phyloP scores from a whole-genome alignment of 2,329 filamentous ascomycete species.

The Xylariaceae sp. region DNA sequence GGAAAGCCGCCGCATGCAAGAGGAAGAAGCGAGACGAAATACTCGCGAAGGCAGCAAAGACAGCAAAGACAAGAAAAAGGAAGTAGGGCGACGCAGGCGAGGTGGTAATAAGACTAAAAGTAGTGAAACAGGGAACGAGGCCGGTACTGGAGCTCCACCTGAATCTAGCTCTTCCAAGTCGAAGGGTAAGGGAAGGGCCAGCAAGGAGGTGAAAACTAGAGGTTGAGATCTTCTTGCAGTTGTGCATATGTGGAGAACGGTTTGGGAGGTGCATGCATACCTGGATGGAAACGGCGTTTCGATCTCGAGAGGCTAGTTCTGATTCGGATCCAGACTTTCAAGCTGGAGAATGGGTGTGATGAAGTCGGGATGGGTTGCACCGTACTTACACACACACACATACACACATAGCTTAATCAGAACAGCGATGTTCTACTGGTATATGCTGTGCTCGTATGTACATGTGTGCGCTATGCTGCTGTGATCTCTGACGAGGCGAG shows the following conservation, averaged over 20 bases:
- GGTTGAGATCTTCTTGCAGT: conserved; percentile 7
- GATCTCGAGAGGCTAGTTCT: background rate
- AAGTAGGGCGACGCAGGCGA: conserved; percentile 13
- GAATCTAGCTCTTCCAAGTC: conserved; percentile 12
- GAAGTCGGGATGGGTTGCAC: background rate
- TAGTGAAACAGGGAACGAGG: conserved; percentile 2
- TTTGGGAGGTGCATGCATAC: conserved; percentile 8
- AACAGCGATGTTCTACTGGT: background rate
- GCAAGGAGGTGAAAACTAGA: conserved; percentile 16
- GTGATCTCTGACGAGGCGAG: background rate
- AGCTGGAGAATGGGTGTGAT: background rate
- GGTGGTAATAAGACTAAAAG: conserved; percentile 10
- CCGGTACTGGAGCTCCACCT: background rate
- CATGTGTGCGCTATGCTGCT: background rate
- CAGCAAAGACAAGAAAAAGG: conserved; percentile 34
- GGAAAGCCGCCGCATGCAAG: conserved; percentile 67
- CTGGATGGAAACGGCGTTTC: conserved; percentile 6
- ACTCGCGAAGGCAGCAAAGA: conserved; percentile 41
- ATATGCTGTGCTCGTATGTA: background rate
- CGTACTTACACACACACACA: no score
- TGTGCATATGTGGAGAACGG: conserved; percentile 1
- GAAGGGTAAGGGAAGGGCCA: conserved; percentile 9
- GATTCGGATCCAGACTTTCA: background rate
- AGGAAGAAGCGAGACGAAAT: conserved; percentile 48
- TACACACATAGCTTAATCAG: background rate